Evolutionary conservation across 768 basidiomycete species (phyloP), one percentile per base, ranked within the genome.

Genomic region (Lanmaoa rubissima): DNA sequence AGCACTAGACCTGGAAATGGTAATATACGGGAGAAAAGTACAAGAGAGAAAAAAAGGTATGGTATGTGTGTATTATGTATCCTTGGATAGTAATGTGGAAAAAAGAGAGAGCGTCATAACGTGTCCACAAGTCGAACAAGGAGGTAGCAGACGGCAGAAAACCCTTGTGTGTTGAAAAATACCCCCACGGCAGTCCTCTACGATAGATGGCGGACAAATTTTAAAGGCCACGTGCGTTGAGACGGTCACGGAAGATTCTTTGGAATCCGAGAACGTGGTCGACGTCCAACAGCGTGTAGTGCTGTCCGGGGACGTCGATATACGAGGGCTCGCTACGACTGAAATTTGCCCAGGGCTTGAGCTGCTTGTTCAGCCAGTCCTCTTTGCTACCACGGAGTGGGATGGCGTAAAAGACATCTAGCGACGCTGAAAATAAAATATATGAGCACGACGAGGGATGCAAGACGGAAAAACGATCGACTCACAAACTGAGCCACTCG

Each of bases 231-330:
- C 68, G 69, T 1, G 63, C 62, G 34, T 65, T 65, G 13, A 69
- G 65, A 38, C 61, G 59, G 31, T 3, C 45, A 11, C 68, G 67
- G 61, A 69, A 69, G 43, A 69, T 61, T 54, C 62, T 69, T 48
- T 69, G 68, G 60, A 69, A 69, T 0, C 55, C 62, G 1, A 65
- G 67, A 4, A 71, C 67, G 34, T 69, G 67, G 52, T 71, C 69
- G 36, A 65, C 60, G 57, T 71, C 68, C 69, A 69, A 69, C 14
- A 69, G 60, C 1, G 68, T 71, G 50, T 69, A 69, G 48, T 69
- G 68, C 13, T 67, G 62, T 19, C 68, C 68, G 0, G 68, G 68
- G 4, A 69, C 68, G 12, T 69, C 68, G 0, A 55, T 67, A 6
- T 57, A 69, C 9, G 55, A 12, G 3, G 68, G 55, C 53, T 71